phyloP scores from a whole-genome alignment of 2,329 filamentous ascomycete genomes.

The Aspergillus pseudoglaucus region DNA sequence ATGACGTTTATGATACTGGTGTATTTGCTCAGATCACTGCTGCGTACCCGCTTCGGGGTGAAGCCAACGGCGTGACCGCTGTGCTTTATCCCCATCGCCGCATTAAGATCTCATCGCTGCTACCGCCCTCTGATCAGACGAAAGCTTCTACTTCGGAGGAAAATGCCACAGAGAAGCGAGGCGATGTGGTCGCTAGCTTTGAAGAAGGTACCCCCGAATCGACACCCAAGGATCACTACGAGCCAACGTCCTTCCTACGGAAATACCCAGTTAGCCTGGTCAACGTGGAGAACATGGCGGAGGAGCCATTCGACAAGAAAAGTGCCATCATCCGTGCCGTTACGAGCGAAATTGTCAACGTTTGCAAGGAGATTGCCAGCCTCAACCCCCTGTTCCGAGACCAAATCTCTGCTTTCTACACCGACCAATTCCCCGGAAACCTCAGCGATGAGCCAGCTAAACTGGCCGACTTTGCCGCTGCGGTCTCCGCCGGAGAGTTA shows the following conservation, averaged over 20 bases:
- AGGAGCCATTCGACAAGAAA: conserved; percentile 85
- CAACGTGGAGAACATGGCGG: conserved; percentile 85
- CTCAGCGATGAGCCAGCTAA: conserved; percentile 92
- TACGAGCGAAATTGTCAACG: conserved; percentile 96
- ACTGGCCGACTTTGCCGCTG: conserved; percentile 92
- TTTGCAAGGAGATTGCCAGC: conserved; percentile 93
- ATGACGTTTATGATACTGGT: conserved; percentile 91
- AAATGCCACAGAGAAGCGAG: conserved; percentile 63
- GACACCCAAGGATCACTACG: conserved; percentile 57
- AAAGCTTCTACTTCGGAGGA: conserved; percentile 28
- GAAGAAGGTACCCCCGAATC: conserved; percentile 69
- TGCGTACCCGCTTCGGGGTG: conserved; percentile 77
- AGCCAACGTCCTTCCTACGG: conserved; percentile 83
- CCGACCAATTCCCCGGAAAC: conserved; percentile 90
- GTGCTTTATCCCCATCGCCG: conserved; percentile 94
- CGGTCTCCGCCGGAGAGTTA: conserved; percentile 89
- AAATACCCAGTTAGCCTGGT: conserved; percentile 91
- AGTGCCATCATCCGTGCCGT: conserved; percentile 83
- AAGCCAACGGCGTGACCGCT: conserved; percentile 78
- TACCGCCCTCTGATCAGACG: conserved; percentile 54
- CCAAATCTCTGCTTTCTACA: conserved; percentile 94
- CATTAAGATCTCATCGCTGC: conserved; percentile 79
- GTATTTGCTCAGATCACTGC: conserved; percentile 98
- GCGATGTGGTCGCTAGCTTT: conserved; percentile 94
- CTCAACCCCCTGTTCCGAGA: conserved; percentile 94